Evolutionary conservation across 495 filamentous ascomycete species (phyloP), one percentile per base, ranked within the genome.

Genomic region (Tuber microsphaerosporum): DNA sequence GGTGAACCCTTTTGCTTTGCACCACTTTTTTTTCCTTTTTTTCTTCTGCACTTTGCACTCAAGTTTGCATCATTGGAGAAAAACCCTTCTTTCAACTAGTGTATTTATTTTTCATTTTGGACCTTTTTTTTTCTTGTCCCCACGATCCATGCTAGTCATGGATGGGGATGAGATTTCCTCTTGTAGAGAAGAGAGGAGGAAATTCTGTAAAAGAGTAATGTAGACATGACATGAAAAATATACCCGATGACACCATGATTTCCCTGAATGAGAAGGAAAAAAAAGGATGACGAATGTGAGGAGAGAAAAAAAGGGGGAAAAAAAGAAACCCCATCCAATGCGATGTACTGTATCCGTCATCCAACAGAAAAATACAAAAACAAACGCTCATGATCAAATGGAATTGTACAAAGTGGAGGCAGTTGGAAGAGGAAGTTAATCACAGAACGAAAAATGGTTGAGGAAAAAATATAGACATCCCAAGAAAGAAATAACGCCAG

Each of bases 401-500:
- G 31, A 65, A 65, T 31, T 65, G 56, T 65, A 65, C 56, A 31
- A 31, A 31, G 56, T 65, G 56, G 31, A 65, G 12, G 26, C n/a
- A 31, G 56, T 31, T 65, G 56, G 3, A 31, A 65, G 26, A 61
- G n/a, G 51, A 26, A n/a, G 26, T n/a, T 65, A 31, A 65, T 65
- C 31, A 6, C 56, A 65, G 22, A 61, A 26, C 31, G 26, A 17
- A 65, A 16, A 31, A 31, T 65, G 56, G 56, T 17, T 14, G 56
- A 17, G 12, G 14, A 31, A 31, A 56, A 31, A 65, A 56, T 56
- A 56, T 65, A 31, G 56, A 65, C 56, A 65, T 31, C 31, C 10
- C 56, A 65, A 51, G 74, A 26, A 71, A 75, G 46, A 70, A 73
- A 56, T 31, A 80, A 74, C 76, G 68, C 77, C 70, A 16, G 43